phyloP scores from a whole-genome alignment of 2,329 filamentous ascomycete genomes.

The Penicillium sp. region DNA sequence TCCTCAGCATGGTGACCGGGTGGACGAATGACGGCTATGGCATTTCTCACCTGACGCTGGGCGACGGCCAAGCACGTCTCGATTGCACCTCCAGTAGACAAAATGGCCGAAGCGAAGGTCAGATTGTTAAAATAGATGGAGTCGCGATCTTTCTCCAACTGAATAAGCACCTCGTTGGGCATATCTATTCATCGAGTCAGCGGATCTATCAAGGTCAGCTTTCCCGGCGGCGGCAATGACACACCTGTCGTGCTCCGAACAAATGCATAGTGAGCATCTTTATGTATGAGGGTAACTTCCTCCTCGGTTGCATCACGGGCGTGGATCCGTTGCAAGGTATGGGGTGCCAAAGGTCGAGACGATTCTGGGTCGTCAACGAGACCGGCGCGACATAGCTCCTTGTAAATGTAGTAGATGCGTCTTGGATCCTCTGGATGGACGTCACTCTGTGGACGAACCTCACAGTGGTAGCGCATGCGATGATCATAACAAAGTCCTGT shows the following conservation, averaged over 20 bases:
- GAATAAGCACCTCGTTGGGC: slow-evolving; percentile 62
- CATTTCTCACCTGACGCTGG: slow-evolving; percentile 80
- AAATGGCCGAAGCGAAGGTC: slow-evolving; percentile 74
- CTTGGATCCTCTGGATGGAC: slow-evolving; percentile 93
- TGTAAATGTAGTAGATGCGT: slow-evolving; percentile 90
- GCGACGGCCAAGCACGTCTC: slow-evolving; percentile 94
- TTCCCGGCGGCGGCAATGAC: not conserved
- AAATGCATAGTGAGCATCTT: slow-evolving; percentile 74
- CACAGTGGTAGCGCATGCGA: slow-evolving; percentile 93
- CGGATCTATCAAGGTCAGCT: not conserved
- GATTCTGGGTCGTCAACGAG: slow-evolving; percentile 66
- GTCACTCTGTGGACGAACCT: slow-evolving; percentile 66
- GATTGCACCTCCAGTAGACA: slow-evolving; percentile 90
- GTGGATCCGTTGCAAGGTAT: slow-evolving; percentile 66
- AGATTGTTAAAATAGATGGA: slow-evolving; percentile 82
- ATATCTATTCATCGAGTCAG: slow-evolving; percentile 42
- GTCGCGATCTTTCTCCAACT: slow-evolving; percentile 67
- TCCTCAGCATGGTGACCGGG: slow-evolving; percentile 94
- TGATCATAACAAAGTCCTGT: slow-evolving; percentile 88
- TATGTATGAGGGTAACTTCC: slow-evolving; percentile 81
- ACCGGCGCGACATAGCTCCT: slow-evolving; percentile 77
- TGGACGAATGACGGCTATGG: slow-evolving; percentile 90
- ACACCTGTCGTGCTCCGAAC: slow-evolving; percentile 60
- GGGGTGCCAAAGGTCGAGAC: slow-evolving; percentile 50
- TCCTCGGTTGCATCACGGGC: slow-evolving; percentile 73